These are phyloP conservation scores for Macadamia tetraphylla DNA, from an alignment of 164 flowering plant genomes.

Conservation along the genomic window DNA sequence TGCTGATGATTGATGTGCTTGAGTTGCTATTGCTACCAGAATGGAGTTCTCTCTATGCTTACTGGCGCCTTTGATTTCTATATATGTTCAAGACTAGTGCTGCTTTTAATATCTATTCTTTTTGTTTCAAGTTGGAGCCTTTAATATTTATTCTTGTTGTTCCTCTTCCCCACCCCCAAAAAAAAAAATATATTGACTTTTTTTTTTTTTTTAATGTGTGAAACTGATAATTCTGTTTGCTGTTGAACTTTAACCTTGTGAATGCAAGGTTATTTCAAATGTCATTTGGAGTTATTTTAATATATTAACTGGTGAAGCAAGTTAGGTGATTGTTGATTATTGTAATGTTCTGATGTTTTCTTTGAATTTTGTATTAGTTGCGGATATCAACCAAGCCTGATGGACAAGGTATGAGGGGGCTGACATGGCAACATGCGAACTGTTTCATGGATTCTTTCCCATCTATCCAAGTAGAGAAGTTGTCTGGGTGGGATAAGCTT, in stretches of 20 bases:
- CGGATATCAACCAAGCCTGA: conserved; percentile 68
- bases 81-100: too few relatives aligned
- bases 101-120: too few relatives aligned
- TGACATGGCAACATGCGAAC: conserved; percentile 88
- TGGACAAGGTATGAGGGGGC: conserved; percentile 52
- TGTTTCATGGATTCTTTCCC: conserved; percentile 66
- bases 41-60: too few relatives aligned
- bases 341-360: background rate
- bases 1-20: too few relatives aligned
- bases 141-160: too few relatives aligned
- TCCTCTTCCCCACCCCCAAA: too few relatives aligned
- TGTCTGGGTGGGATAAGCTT: conserved; percentile 74
- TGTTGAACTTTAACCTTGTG: background rate
- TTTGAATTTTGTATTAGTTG: conserved; percentile 34
- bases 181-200: too few relatives aligned
- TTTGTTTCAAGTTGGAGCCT: too few relatives aligned
- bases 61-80: too few relatives aligned
- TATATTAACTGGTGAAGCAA: background rate
- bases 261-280: background rate
- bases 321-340: background rate
- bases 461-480: conserved; percentile 45
- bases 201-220: background rate
- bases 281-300: background rate
- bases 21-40: too few relatives aligned
- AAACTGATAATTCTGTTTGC: background rate